A percentile compares a stretch with the other conserved stretches of the same genome.
These are phyloP conservation scores for Aspergillus sp. DNA, from an alignment of 2,329 filamentous ascomycete genomes.

Conservation along the genomic window DNA sequence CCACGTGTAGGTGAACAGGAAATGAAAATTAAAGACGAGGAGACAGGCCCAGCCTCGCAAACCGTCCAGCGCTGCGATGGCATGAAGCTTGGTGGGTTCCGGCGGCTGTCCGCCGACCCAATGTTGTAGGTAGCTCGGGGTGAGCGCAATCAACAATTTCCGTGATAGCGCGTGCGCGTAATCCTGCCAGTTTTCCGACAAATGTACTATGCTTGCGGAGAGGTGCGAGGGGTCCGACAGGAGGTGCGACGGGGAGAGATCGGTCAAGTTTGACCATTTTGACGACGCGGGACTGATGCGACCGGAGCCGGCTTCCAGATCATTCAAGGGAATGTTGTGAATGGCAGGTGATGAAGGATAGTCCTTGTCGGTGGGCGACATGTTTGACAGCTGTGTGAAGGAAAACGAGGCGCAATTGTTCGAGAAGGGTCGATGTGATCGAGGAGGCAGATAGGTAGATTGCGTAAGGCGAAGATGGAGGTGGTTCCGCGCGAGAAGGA, in stretches of 20 bases:
- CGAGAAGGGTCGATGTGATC: background rate
- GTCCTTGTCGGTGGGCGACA: constrained; percentile 16
- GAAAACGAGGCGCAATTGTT: background rate
- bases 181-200: constrained; percentile 24
- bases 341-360: constrained; percentile 21
- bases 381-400: background rate
- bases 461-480: background rate
- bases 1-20: constrained; percentile 45
- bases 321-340: constrained; percentile 27
- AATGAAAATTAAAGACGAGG: constrained; percentile 49
- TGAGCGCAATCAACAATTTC: constrained; percentile 29
- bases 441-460: constrained; percentile 1
- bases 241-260: constrained; percentile 22
- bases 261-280: constrained; percentile 24
- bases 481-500: background rate
- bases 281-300: constrained; percentile 1
- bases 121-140: constrained; percentile 38
- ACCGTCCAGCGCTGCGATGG: constrained; percentile 42
- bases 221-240: constrained; percentile 12
- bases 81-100: constrained; percentile 31
- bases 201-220: constrained; percentile 10
- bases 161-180: constrained; percentile 21
- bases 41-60: constrained; percentile 45
- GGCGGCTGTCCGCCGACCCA: constrained; percentile 30
- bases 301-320: constrained; percentile 26